Evolutionary conservation across 192 early-diverging fungal species (phyloP), one percentile per base, ranked within the genome.

Genomic region (Dissophora globulifera): DNA sequence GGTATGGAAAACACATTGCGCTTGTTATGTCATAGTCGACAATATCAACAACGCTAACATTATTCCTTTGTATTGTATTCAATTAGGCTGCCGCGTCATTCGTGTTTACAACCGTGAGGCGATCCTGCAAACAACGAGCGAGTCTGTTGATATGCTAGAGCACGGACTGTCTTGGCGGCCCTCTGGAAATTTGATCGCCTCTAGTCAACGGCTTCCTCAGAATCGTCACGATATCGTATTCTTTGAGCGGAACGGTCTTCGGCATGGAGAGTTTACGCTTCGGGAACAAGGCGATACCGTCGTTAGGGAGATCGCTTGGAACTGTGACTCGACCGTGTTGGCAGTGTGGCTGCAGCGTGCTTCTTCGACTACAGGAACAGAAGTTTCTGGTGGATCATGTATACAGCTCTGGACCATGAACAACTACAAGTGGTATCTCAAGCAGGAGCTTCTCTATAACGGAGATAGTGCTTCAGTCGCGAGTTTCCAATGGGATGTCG

Each of bases 371-470:
- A n/a, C n/a, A n/a, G n/a, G n/a, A n/a, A n/a, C n/a, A n/a, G n/a
- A n/a, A n/a, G n/a, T n/a, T n/a, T n/a, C n/a, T n/a, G 48, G 17
- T 12, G 55, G 54, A 15, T 68, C 69, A 0, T 70, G 71, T 62
- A 87, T 99, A 49, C 94, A 99, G 74, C 82, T 99, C 50, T 99
- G 95, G 95, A 82, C 92, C 1, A 92, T 90, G 75, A 88, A 86
- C 54, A 99, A 99, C 87, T 99, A 99, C 81, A 87, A 97, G 75
- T 99, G 94, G 92, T 97, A 98, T 67, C 58, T 98, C 53, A 95
- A 95, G 79, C 95, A 96, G 80, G 91, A 96, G 54, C 82, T 96
- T 17, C 69, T 82, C 0, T 59, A 85, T 5, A 58, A 74, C 3
- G 50, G 61, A 25, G 79, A 79, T 15, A 75, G 79, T 27, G 60